These are phyloP conservation scores for Ceriops tagal DNA, from an alignment of 345 rosid species.

Conservation along the genomic window DNA sequence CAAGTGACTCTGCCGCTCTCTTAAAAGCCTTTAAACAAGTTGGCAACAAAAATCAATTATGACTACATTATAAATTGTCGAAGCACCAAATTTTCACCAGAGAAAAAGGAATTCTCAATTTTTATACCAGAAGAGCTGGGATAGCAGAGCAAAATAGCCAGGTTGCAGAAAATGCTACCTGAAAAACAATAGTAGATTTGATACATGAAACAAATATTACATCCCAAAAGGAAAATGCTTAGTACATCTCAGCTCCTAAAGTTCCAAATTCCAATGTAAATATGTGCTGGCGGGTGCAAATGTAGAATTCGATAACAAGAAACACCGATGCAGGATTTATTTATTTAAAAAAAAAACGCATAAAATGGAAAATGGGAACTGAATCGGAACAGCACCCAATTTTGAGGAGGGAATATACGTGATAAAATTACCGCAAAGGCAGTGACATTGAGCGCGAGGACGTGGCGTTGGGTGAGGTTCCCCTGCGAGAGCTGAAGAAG, in stretches of 20 bases:
- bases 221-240: neutral
- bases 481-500: constrained; percentile 48
- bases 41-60: neutral
- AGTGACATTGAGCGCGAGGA: constrained; percentile 52
- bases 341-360: no score
- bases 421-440: constrained; percentile 53
- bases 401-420: neutral
- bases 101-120: neutral
- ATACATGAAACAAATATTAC: neutral
- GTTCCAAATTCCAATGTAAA: no score
- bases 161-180: constrained; percentile 76
- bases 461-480: constrained; percentile 63
- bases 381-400: no score
- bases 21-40: constrained; percentile 53
- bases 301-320: no score
- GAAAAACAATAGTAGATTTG: constrained; percentile 12
- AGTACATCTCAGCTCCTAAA: neutral
- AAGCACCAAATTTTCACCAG: neutral
- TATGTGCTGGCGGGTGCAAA: no score
- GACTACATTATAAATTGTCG: neutral
- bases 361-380: neutral
- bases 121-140: constrained; percentile 71
- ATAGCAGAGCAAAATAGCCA: constrained; percentile 87
- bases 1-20: constrained; percentile 83
- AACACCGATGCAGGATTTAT: no score